Evolutionary conservation across 257 asterid genomes (phyloP).

Genomic region (Solanum appendiculatum): DNA sequence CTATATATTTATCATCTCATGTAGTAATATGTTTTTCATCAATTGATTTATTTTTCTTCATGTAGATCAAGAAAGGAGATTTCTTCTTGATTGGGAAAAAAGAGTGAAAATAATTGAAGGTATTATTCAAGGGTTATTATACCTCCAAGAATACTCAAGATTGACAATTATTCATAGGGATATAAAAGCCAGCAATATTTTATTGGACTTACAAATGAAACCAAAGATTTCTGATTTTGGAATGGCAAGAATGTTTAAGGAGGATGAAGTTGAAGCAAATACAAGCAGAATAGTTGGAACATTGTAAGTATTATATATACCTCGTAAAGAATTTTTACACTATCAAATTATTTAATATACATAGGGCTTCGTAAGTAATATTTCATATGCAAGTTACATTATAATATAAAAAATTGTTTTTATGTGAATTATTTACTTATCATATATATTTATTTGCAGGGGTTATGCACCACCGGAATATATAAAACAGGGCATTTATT

Average conservation of each 20-base stretch:
- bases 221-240: slow-evolving; percentile 27
- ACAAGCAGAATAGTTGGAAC: slow-evolving; percentile 21
- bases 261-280: slow-evolving; percentile 15
- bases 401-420: no score
- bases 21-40: neutral
- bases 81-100: slow-evolving; percentile 15
- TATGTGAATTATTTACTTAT: neutral
- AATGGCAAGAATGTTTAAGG: slow-evolving; percentile 18
- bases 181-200: slow-evolving; percentile 19
- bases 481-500: slow-evolving; percentile 17
- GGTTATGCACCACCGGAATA: slow-evolving; percentile 33
- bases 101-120: slow-evolving; percentile 28
- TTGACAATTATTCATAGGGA: slow-evolving; percentile 25
- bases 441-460: neutral
- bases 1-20: no score
- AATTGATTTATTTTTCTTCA: neutral
- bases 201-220: slow-evolving; percentile 10
- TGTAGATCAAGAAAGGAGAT: slow-evolving; percentile 14
- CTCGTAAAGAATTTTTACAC: no score
- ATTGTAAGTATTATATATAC: slow-evolving; percentile 4
- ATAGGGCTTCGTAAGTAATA: no score
- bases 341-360: no score
- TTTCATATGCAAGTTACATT: no score
- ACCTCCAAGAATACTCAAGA: slow-evolving; percentile 27
- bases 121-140: slow-evolving; percentile 23